Evolutionary conservation across 176 grass and related monocot genomes (phyloP).

Genomic region (Carex cristatella): DNA sequence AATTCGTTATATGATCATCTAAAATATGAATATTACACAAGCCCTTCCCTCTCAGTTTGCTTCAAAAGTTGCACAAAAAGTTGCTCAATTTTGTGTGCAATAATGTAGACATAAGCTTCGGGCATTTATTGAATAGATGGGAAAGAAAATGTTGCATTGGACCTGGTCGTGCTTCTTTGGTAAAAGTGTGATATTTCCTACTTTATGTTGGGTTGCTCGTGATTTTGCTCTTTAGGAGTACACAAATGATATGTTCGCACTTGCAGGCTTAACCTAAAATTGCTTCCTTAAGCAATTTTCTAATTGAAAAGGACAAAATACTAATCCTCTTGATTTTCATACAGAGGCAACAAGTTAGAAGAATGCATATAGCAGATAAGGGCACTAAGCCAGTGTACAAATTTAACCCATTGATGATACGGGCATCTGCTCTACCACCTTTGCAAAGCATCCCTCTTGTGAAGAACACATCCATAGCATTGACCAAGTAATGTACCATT

Average conservation of each 20-base stretch:
- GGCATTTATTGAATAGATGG: constrained; percentile 7
- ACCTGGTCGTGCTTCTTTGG: neutral
- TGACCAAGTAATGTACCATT: constrained; percentile 50
- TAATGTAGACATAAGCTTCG: neutral
- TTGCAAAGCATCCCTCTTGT: constrained; percentile 57
- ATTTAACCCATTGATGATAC: constrained; percentile 35
- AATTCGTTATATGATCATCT: neutral
- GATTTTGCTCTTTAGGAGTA: neutral
- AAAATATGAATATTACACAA: neutral
- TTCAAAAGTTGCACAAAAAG: neutral
- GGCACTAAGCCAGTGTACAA: constrained; percentile 46
- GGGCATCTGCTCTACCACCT: constrained; percentile 51
- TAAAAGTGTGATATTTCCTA: constrained; percentile 3
- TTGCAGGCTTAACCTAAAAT: constrained; percentile 2
- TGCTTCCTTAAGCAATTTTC: neutral
- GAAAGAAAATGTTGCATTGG: neutral
- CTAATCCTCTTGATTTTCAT: constrained; percentile 22
- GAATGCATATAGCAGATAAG: constrained; percentile 32
- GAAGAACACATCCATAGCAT: constrained; percentile 51
- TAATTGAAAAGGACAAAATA: constrained; percentile 5
- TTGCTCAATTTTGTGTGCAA: neutral
- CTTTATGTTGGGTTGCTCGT: neutral
- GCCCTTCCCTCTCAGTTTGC: neutral
- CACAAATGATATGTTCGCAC: neutral
- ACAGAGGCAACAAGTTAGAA: constrained; percentile 46